Evolutionary conservation across 768 basidiomycete genomes (phyloP), one percentile per base, ranked within the genome.

Genomic region (Grammothele lineata): DNA sequence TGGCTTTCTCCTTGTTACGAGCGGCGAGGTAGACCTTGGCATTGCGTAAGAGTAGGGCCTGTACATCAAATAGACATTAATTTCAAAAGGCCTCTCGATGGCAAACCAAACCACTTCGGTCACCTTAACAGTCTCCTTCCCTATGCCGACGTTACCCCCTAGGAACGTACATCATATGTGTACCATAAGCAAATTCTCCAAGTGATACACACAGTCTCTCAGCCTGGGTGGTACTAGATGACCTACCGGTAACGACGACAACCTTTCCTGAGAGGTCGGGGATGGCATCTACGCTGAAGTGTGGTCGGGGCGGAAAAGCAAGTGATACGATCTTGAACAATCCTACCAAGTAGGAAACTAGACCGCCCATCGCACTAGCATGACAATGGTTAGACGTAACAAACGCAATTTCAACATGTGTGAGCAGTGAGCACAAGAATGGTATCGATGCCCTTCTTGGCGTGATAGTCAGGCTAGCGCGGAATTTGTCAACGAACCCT

Each of bases 21-120:
- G 53, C 39, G 9, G 62, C 65, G 47, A 66, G 40, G 51, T 66
- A 67, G 1, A 65, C 62, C 41, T 65, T 66, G 5, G 62, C 66
- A 37, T 83, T 77, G 53, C 77, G 78, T 15, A 56, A 39, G 12
- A 87, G 65, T 3, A 85, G 71, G 2, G 65, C 72, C 76, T 81
- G 48, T n/a, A 36, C 7, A 36, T 14, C 30, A 36, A 8, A n/a
- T 36, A n/a, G 12, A 14, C n/a, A 36, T 36, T 7, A 36, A n/a
- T 14, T 14, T 30, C 27, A 30, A 7, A 30, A 30, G 27, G 27
- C 7, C 27, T 30, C 22, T 4, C 11, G n/a, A 12, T 17, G 24
- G n/a, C 26, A n/a, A 15, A 15, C 5, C 5, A 6, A 26, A n/a
- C 5, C 2, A n/a, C 10, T 9, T 30, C 19, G 15, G 26, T 3